These are phyloP conservation scores for Lactifluus piperatus DNA, from an alignment of 768 basidiomycete genomes.

Conservation along the genomic window DNA sequence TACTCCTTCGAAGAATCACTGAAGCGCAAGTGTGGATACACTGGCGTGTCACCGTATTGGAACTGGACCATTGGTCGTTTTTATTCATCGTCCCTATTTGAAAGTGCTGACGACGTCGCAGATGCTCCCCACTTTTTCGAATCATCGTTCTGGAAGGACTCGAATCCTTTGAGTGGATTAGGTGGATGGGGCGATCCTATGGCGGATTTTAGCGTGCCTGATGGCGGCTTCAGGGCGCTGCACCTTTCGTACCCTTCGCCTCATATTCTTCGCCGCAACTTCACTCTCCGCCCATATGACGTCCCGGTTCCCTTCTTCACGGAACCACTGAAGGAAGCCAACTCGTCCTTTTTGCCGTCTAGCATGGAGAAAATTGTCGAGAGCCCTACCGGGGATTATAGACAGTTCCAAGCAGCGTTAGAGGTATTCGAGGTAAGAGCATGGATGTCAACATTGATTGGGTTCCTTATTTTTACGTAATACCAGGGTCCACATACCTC, in stretches of 20 bases:
- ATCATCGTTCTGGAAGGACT: conserved; percentile 22
- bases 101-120: not conserved
- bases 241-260: conserved; percentile 27
- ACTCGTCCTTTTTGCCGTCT: conserved; percentile 23
- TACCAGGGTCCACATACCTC: conserved; percentile 28
- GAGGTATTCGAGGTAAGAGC: conserved; percentile 25
- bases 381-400: conserved; percentile 27
- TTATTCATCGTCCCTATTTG: not conserved
- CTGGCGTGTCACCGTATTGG: conserved; percentile 24
- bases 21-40: conserved; percentile 22
- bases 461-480: not conserved
- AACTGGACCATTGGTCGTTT: conserved; percentile 24
- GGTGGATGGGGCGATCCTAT: conserved; percentile 25
- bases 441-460: not conserved
- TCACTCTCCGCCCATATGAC: conserved; percentile 27
- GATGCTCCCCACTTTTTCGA: conserved; percentile 22
- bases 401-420: conserved; percentile 26
- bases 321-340: conserved; percentile 22
- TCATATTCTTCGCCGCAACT: conserved; percentile 29
- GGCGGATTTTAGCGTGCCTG: conserved; percentile 20
- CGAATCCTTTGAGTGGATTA: conserved; percentile 21
- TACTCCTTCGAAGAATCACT: conserved; percentile 20
- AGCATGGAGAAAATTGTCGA: conserved; percentile 24
- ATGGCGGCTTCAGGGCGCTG: conserved; percentile 26
- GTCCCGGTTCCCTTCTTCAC: conserved; percentile 13